Base-by-base conservation (phyloP, 1,284 basidiomycete genomes). In the Boletus mariae region DNA sequence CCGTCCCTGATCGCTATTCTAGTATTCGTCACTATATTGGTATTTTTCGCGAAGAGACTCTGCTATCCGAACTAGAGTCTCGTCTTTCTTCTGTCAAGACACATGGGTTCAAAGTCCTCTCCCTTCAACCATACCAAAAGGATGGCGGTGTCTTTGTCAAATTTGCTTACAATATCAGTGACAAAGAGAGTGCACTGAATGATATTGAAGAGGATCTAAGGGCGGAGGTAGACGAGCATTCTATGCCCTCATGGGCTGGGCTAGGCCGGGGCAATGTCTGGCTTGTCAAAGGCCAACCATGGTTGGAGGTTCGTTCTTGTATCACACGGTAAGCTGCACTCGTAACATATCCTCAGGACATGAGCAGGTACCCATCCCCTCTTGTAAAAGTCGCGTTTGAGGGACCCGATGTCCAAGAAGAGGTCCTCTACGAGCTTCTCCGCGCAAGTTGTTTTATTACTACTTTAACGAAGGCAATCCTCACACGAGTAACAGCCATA, bases 101-200 rank as follows among this genome's bases (percentile, higher is more conserved):
- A 0, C 77, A 83, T 56, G 73, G 71, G 35, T 89, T 91, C 64
- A 71, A 74, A 35, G 67, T 88, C 17, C 58, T 84, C 8, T 78
- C 79, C 23, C 57, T 90, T 5, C 75, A 87, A 48, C 82, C 83
- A 12, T 78, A 85, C 56, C 68, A 71, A 49, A 94, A 94, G 63
- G 91, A 92, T 56, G 91, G 92, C 7, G 94, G 94, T 8, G 87
- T 93, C 4, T 95, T 95, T 66, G 83, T 94, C 51, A 81, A 80
- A 45, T 94, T 94, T 69, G 74, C 77, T 20, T 95, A 89, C 63
- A 71, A 71, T 34, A 65, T 74, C 1, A 62, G 62, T n/a, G 71
- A 74, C 40, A 53, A 58, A 5, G 73, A 80, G 17, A 61, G 61
- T 20, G 76, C 77, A 10, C 64, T 85, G 3, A 65, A 71, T 29